Percentiles rank a stretch among this genome's conserved stretches.
These are phyloP conservation scores for Trametes villosa DNA, from an alignment of 768 basidiomycete genomes.

Conservation along the genomic window DNA sequence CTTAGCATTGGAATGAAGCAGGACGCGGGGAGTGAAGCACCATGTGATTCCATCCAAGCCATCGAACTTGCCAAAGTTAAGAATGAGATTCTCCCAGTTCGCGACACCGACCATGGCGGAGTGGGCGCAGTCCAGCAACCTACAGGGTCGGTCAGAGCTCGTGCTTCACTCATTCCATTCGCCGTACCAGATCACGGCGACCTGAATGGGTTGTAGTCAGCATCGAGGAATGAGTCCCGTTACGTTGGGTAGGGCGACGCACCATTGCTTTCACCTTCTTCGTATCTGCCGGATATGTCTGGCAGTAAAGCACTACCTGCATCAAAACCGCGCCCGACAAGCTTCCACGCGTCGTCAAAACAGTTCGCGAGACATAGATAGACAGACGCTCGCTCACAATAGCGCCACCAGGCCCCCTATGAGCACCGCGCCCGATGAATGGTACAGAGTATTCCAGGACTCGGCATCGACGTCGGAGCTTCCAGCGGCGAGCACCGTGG, in stretches of 20 bases:
- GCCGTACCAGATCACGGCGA: constrained; percentile 11
- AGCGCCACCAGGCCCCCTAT: constrained; percentile 16
- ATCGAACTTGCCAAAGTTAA: constrained; percentile 26
- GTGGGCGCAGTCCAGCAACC: constrained; percentile 30
- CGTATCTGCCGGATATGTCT: constrained; percentile 14
- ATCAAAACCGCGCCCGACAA: constrained; percentile 21
- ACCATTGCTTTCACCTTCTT: constrained; percentile 8
- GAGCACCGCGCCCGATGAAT: constrained; percentile 5
- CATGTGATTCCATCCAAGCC: constrained; percentile 24
- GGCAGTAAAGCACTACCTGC: constrained; percentile 14
- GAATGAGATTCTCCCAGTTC: constrained; percentile 29
- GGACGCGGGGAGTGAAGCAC: not conserved
- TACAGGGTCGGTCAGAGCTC: not conserved
- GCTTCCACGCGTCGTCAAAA: not conserved
- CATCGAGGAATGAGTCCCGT: not conserved
- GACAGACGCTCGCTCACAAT: too few relatives aligned
- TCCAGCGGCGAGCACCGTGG: not conserved
- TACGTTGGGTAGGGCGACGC: not conserved
- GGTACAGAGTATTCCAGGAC: not conserved
- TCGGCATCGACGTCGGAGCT: not conserved
- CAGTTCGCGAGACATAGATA: too few relatives aligned
- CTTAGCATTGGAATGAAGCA: constrained; percentile 4
- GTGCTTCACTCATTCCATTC: not conserved
- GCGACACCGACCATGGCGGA: constrained; percentile 25
- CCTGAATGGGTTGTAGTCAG: not conserved